Conservation (phyloP, 768 basidiomycete species). For the Tulasnella sp. region DNA sequence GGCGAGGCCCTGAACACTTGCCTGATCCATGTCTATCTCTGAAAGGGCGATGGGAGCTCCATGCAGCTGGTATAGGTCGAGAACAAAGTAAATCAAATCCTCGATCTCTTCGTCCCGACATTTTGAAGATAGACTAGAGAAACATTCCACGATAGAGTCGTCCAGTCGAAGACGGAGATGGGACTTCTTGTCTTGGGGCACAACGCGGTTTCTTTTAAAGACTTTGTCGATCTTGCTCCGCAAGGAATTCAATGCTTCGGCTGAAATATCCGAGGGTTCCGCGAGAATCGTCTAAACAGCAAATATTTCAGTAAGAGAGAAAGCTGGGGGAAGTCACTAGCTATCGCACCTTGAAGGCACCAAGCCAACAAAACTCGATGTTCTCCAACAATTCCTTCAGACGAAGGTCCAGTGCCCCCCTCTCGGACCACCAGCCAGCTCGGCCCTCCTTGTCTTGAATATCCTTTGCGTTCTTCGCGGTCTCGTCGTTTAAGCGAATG, state of each 20-base stretch:
- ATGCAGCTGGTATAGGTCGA: conserved; percentile 92
- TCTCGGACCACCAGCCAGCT: conserved; percentile 80
- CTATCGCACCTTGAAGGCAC: conserved; percentile 82
- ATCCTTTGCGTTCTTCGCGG: conserved; percentile 64
- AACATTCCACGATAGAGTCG: conserved; percentile 74
- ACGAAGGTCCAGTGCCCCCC: conserved; percentile 69
- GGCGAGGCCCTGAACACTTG: conserved; percentile 36
- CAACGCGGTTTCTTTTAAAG: conserved; percentile 60
- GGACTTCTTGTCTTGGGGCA: conserved; percentile 53
- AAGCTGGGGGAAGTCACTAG: not conserved
- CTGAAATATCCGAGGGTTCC: conserved; percentile 42
- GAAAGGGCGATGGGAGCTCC: conserved; percentile 83
- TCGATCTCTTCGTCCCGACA: conserved; percentile 93
- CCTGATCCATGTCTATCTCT: conserved; percentile 87
- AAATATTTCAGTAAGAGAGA: not conserved
- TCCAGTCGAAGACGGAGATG: conserved; percentile 45
- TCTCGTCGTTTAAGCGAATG: conserved; percentile 70
- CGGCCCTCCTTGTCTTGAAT: conserved; percentile 65
- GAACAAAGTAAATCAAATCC: conserved; percentile 87
- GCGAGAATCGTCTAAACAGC: conserved; percentile 60
- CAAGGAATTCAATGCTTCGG: conserved; percentile 52
- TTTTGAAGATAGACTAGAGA: conserved; percentile 74
- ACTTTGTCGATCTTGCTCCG: conserved; percentile 67
- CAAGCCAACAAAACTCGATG: conserved; percentile 95
- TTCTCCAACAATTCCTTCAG: conserved; percentile 70